phyloP scores from a whole-genome alignment of 768 basidiomycete species.

The Neoboletus magnificus region DNA sequence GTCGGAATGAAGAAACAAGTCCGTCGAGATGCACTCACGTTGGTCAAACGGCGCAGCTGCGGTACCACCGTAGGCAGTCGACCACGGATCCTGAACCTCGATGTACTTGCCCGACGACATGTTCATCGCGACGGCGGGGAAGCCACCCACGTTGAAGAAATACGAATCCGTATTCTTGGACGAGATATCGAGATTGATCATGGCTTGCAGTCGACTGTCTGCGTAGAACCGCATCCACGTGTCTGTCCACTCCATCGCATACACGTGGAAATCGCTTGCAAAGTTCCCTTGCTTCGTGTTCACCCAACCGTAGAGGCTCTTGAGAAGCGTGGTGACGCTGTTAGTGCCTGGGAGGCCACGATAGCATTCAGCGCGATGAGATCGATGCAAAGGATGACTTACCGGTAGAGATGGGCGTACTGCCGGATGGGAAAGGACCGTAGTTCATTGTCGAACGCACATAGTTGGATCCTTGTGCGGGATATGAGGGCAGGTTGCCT shows the following conservation, averaged over 20 bases:
- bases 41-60: slow-evolving; percentile 44
- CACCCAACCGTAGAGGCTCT: slow-evolving; percentile 37
- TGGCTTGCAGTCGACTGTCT: slow-evolving; percentile 48
- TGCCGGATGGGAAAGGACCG: slow-evolving; percentile 46
- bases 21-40: slow-evolving; percentile 21
- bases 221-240: slow-evolving; percentile 53
- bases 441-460: slow-evolving; percentile 64
- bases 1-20: background rate
- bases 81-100: slow-evolving; percentile 49
- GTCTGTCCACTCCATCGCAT: slow-evolving; percentile 58
- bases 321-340: slow-evolving; percentile 27
- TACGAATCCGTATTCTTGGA: slow-evolving; percentile 40
- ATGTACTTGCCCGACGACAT: slow-evolving; percentile 36
- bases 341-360: slow-evolving; percentile 2
- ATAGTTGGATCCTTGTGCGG: slow-evolving; percentile 43
- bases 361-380: background rate
- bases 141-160: slow-evolving; percentile 52
- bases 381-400: background rate
- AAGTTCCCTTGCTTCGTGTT: slow-evolving; percentile 41
- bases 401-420: slow-evolving; percentile 31
- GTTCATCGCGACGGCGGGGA: slow-evolving; percentile 49
- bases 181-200: slow-evolving; percentile 49
- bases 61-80: slow-evolving; percentile 36
- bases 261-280: slow-evolving; percentile 50
- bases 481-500: slow-evolving; percentile 44